These are phyloP conservation scores for Hericium coralloides DNA, from an alignment of 768 basidiomycete genomes.

Conservation along the genomic window DNA sequence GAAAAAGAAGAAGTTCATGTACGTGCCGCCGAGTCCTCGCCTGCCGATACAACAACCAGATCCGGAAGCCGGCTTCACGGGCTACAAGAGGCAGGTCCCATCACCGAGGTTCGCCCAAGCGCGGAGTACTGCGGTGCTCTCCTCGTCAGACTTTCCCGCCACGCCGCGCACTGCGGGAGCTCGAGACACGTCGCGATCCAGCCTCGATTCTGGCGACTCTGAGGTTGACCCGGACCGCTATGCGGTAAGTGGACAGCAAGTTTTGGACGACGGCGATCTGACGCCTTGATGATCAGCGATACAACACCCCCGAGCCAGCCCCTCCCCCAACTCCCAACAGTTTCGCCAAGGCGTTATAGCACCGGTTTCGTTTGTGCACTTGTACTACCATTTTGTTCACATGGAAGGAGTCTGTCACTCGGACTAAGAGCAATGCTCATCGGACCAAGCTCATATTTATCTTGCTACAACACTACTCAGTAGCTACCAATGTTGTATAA, in stretches of 20 bases:
- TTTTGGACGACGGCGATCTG: not conserved
- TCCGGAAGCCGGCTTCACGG: not conserved
- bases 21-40: not conserved
- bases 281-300: conserved; percentile 2
- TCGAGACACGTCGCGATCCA: not conserved
- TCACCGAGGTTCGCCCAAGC: not conserved
- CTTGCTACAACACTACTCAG: too few species aligned
- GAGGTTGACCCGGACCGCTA: not conserved
- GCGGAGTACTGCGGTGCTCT: not conserved
- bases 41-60: conserved; percentile 6
- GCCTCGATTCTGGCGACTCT: not conserved
- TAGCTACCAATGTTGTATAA: too few species aligned
- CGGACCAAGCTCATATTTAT: too few species aligned
- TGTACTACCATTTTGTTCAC: too few species aligned
- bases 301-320: not conserved
- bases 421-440: too few species aligned
- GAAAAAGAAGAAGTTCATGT: not conserved
- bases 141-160: not conserved
- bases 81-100: not conserved
- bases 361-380: too few species aligned
- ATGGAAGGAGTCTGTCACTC: too few species aligned
- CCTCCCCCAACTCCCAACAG: not conserved
- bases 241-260: not conserved
- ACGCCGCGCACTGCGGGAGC: not conserved
- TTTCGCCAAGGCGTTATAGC: too few species aligned